Conservation (phyloP, 257 asterid genomes). For the Solanum piurae region DNA sequence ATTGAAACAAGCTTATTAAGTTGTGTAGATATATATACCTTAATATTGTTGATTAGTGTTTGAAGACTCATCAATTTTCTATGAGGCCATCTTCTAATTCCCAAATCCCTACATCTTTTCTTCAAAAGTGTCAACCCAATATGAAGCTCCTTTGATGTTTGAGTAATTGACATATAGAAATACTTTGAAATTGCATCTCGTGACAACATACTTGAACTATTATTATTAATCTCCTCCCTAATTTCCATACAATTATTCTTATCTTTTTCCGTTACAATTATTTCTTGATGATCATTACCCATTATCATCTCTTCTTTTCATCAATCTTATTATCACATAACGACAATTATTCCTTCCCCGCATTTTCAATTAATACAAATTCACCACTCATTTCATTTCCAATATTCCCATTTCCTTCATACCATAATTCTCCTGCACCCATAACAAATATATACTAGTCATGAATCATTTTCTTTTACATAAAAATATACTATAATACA, state of each 20-base stretch:
- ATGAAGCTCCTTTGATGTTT: conserved; percentile 65
- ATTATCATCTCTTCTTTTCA: background rate
- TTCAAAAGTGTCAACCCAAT: conserved; percentile 74
- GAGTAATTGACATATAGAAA: conserved; percentile 68
- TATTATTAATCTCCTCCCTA: conserved; percentile 3
- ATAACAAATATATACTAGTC: background rate
- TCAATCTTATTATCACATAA: conserved; percentile 1
- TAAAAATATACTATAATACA: background rate
- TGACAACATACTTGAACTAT: conserved; percentile 18
- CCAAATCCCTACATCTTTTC: conserved; percentile 80
- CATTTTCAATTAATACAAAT: background rate
- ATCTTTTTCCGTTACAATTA: background rate
- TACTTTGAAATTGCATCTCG: conserved; percentile 39
- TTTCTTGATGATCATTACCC: background rate
- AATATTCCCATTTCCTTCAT: background rate
- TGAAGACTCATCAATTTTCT: conserved; percentile 78
- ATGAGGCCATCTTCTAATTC: conserved; percentile 83
- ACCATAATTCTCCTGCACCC: background rate
- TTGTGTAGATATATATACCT: conserved; percentile 15
- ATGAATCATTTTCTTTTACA: background rate
- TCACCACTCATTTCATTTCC: conserved; percentile 13
- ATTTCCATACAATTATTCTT: background rate
- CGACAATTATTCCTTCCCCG: background rate
- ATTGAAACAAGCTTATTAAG: too few relatives aligned
- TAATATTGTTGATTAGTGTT: conserved; percentile 70